phyloP scores from a whole-genome alignment of 179 eudicot genomes.

The Gypsophila paniculata region DNA sequence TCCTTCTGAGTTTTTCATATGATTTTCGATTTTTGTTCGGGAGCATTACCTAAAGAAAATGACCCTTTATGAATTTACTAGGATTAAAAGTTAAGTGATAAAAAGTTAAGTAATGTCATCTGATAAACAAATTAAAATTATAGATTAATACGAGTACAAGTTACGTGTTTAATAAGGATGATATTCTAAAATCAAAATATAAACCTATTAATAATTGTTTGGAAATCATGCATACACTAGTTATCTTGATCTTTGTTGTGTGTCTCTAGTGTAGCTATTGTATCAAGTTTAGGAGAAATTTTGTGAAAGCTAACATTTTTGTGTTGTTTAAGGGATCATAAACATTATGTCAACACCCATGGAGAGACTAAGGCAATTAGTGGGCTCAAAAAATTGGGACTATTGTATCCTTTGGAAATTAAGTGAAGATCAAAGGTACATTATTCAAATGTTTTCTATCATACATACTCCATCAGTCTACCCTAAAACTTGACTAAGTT shows the following conservation, averaged over 20 bases:
- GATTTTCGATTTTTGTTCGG: no score
- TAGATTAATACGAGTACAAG: no score
- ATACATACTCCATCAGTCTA: not conserved
- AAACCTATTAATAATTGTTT: not conserved
- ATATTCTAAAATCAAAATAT: not conserved
- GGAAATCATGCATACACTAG: not conserved
- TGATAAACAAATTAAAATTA: no score
- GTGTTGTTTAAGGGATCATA: slow-evolving; percentile 36
- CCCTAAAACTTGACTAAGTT: not conserved
- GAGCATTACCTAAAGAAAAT: no score
- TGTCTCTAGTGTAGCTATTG: no score
- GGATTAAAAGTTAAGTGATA: no score
- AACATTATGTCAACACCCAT: slow-evolving; percentile 37
- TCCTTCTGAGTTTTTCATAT: no score
- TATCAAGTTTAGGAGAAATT: not conserved
- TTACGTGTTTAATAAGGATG: not conserved
- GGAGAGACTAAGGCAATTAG: slow-evolving; percentile 60
- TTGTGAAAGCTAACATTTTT: slow-evolving; percentile 11
- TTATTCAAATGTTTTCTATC: not conserved
- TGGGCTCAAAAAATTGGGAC: slow-evolving; percentile 69
- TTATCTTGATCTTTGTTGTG: no score
- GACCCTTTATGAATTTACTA: no score
- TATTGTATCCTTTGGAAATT: slow-evolving; percentile 77
- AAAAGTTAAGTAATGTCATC: no score
- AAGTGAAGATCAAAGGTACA: slow-evolving; percentile 81